Evolutionary conservation across 83 land plant species (phyloP).

Genomic region (Larix sibirica): DNA sequence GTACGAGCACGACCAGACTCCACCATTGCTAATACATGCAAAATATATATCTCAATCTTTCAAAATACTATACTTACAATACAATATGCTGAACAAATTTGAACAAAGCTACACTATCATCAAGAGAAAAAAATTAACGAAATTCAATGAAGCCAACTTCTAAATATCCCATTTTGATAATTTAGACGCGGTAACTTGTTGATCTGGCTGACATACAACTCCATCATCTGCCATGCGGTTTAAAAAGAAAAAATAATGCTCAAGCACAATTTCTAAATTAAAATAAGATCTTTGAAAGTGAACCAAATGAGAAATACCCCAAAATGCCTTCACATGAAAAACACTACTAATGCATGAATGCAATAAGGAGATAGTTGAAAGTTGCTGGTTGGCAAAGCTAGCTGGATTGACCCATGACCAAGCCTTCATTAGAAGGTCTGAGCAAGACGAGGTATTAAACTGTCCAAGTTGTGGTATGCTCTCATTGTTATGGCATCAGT

Average conservation of each 20-base stretch:
- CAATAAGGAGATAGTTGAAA: not conserved
- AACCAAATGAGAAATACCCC: not conserved
- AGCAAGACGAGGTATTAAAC: too few relatives aligned
- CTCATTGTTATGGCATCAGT: too few relatives aligned
- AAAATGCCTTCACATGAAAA: not conserved
- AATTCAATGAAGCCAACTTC: not conserved
- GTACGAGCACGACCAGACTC: conserved; percentile 44
- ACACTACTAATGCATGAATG: not conserved
- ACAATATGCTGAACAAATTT: too few relatives aligned
- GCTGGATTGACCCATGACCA: too few relatives aligned
- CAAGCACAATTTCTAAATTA: not conserved
- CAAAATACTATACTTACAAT: not conserved
- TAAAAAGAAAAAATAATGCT: not conserved
- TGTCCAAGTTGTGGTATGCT: too few relatives aligned
- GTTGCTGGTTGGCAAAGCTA: too few relatives aligned
- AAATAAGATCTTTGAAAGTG: not conserved
- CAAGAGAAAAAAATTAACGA: not conserved
- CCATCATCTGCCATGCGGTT: not conserved
- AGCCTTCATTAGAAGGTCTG: too few relatives aligned
- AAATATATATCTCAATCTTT: not conserved
- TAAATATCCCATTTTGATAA: conserved; percentile 7
- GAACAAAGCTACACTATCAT: not conserved
- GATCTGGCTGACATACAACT: not conserved
- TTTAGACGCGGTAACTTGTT: not conserved
- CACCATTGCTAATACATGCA: not conserved